phyloP scores from a whole-genome alignment of 805 yeast species.

The Kuraishia hungarica region DNA sequence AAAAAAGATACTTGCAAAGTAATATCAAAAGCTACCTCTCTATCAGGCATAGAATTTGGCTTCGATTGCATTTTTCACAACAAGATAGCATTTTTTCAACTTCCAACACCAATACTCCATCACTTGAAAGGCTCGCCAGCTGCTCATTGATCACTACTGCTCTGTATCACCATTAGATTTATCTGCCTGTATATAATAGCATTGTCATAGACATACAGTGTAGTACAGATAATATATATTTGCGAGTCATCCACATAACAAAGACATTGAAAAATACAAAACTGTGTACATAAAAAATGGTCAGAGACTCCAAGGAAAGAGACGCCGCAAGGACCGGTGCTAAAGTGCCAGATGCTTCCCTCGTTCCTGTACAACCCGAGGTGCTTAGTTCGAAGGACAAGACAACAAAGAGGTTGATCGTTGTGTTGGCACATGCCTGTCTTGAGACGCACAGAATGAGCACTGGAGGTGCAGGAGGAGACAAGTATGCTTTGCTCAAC shows the following conservation, averaged over 20 bases:
- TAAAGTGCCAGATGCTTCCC: constrained; percentile 43
- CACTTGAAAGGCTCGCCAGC: background rate
- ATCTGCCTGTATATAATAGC: background rate
- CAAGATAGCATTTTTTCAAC: background rate
- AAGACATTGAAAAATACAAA: no score
- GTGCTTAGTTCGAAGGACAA: constrained; percentile 81
- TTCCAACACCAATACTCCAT: background rate
- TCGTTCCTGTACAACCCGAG: constrained; percentile 83
- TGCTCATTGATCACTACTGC: background rate
- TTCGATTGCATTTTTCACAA: background rate
- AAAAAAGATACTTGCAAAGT: background rate
- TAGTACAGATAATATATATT: background rate
- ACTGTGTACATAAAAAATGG: constrained; percentile 22
- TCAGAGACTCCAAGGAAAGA: constrained; percentile 38
- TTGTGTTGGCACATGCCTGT: constrained; percentile 94
- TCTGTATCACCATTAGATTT: background rate
- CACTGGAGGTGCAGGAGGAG: constrained; percentile 71
- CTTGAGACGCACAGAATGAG: constrained; percentile 90
- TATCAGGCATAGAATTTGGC: background rate
- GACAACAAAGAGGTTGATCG: constrained; percentile 77
- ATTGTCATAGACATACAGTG: background rate
- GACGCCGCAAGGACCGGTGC: constrained; percentile 25
- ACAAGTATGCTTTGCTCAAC: constrained; percentile 86
- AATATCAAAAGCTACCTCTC: background rate
- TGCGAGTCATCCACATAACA: background rate